These are phyloP conservation scores for Earliella scabrosa DNA, from an alignment of 1,284 basidiomycete genomes.

Conservation along the genomic window DNA sequence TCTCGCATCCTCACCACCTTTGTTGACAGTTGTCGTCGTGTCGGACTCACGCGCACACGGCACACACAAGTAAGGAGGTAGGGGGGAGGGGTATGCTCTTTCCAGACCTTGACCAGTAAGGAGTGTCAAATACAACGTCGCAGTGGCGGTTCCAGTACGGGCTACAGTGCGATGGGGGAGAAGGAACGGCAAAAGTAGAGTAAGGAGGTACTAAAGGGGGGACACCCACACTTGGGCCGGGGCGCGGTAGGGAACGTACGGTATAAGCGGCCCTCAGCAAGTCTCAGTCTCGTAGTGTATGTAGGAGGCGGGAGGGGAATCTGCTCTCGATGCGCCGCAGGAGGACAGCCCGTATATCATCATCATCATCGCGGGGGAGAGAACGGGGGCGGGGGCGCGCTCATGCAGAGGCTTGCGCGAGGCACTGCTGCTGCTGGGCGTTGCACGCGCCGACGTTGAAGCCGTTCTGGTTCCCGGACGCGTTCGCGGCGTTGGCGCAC, in stretches of 20 bases:
- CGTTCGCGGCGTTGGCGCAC: conserved; percentile 43
- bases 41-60: too few relatives aligned
- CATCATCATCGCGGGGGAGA: neutral
- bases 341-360: neutral
- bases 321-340: conserved; percentile 9
- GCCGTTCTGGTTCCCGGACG: conserved; percentile 40
- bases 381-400: too few relatives aligned
- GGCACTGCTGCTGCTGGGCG: conserved; percentile 50
- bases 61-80: too few relatives aligned
- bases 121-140: conserved; percentile 25
- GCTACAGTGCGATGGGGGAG: conserved; percentile 9
- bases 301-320: neutral
- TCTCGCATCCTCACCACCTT: too few relatives aligned
- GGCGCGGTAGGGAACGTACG: neutral
- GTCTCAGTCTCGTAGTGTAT: conserved; percentile 3
- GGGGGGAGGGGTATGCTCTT: conserved; percentile 14
- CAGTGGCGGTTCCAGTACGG: conserved; percentile 23
- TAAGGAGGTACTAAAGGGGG: conserved; percentile 12
- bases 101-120: conserved; percentile 11
- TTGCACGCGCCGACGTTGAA: conserved; percentile 57
- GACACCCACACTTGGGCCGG: conserved; percentile 4
- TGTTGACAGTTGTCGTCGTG: too few relatives aligned
- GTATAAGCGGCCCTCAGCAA: conserved; percentile 11
- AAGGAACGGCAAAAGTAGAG: conserved; percentile 6
- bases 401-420: conserved; percentile 31